Percentiles rank a stretch among this genome's conserved stretches.
Evolutionary conservation across 1,284 basidiomycete genomes (phyloP).

Genomic region (Jaminaea rosea): DNA sequence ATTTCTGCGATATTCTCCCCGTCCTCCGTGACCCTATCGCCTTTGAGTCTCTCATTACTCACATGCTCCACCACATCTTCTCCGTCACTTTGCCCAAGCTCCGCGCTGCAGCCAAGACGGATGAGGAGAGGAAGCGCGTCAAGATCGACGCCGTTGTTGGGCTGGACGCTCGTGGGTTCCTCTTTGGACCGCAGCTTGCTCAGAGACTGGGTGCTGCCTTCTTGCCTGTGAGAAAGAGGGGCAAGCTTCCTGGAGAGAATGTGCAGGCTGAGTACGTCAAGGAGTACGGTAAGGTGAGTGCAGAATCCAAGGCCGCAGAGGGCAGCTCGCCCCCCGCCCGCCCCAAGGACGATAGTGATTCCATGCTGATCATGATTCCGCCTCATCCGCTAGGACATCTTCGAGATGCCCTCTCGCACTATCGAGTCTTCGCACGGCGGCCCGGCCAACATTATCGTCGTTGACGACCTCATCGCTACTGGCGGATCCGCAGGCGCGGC

Average conservation of each 20-base stretch:
- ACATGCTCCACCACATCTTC: constrained; percentile 76
- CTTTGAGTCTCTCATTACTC: constrained; percentile 67
- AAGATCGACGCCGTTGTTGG: constrained; percentile 89
- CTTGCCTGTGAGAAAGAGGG: constrained; percentile 86
- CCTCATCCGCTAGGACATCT: constrained; percentile 59
- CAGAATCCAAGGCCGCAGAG: neutral
- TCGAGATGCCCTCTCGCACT: constrained; percentile 86
- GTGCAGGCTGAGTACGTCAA: constrained; percentile 73
- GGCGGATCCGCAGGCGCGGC: constrained; percentile 91
- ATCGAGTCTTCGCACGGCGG: constrained; percentile 58
- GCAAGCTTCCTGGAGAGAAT: constrained; percentile 84
- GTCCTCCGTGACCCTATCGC: constrained; percentile 44
- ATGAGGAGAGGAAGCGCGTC: constrained; percentile 52
- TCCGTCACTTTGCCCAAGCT: constrained; percentile 59
- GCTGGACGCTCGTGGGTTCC: constrained; percentile 90
- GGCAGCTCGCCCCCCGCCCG: neutral
- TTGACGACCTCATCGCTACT: constrained; percentile 96
- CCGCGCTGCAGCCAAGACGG: neutral
- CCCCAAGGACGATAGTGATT: too few relatives aligned
- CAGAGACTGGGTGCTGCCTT: constrained; percentile 85
- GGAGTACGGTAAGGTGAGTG: constrained; percentile 75
- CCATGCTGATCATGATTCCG: constrained; percentile 3
- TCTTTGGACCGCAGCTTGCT: constrained; percentile 86
- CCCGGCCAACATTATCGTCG: constrained; percentile 67
- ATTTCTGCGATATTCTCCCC: constrained; percentile 46